These are phyloP conservation scores for Acanthamoeba castellanii DNA, from an alignment of 208 protist species.

Conservation along the genomic window DNA sequence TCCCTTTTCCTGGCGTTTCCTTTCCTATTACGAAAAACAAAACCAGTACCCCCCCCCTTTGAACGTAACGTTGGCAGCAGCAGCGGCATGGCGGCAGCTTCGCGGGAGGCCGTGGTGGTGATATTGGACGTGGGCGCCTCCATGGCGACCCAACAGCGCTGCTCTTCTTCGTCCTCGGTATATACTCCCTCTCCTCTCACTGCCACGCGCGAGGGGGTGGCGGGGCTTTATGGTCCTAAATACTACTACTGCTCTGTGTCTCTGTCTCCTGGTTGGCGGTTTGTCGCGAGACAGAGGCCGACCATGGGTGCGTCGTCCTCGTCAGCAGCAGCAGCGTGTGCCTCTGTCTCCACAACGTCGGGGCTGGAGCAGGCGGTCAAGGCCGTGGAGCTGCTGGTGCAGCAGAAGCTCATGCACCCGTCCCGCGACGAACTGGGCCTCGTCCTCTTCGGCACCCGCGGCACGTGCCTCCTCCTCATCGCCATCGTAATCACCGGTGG, in stretches of 20 bases:
- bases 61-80: background rate
- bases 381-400: constrained; percentile 14
- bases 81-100: background rate
- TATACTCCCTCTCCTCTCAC: too few species aligned
- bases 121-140: constrained; percentile 22
- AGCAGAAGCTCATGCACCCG: constrained; percentile 74
- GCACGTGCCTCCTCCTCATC: background rate
- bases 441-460: constrained; percentile 76
- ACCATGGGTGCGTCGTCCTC: background rate
- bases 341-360: background rate
- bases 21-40: too few species aligned
- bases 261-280: too few species aligned
- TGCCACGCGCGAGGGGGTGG: too few species aligned
- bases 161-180: background rate
- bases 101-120: background rate
- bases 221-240: too few species aligned
- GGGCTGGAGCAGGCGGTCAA: constrained; percentile 25
- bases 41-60: too few species aligned
- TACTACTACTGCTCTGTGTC: too few species aligned
- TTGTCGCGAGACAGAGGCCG: too few species aligned
- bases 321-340: background rate
- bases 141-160: constrained; percentile 4
- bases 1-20: too few species aligned
- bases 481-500: background rate
- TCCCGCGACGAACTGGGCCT: constrained; percentile 80